phyloP scores from a whole-genome alignment of 352 stramenopile species.

The Phytophthora sojae region DNA sequence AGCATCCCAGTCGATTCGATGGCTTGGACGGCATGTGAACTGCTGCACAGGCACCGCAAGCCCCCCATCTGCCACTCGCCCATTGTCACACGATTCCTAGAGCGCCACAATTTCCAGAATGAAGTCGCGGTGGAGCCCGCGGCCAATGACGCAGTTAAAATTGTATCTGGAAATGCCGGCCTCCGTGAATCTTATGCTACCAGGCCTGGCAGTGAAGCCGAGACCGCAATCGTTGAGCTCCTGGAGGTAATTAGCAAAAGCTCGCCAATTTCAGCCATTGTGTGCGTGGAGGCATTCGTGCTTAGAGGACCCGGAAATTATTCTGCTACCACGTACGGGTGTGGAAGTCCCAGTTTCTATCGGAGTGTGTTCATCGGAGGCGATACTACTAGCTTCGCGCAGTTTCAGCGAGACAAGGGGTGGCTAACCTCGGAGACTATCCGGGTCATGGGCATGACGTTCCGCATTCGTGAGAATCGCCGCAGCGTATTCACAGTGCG shows the following conservation, averaged over 20 bases:
- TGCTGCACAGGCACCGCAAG: constrained; percentile 54
- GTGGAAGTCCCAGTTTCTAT: constrained; percentile 44
- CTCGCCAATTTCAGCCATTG: constrained; percentile 42
- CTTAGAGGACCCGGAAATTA: constrained; percentile 34
- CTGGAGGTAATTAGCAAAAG: constrained; percentile 70
- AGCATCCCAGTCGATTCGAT: constrained; percentile 59
- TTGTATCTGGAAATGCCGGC: not conserved
- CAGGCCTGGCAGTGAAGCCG: constrained; percentile 40
- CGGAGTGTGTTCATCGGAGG: constrained; percentile 42
- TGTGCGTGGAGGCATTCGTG: constrained; percentile 62
- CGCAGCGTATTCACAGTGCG: constrained; percentile 30
- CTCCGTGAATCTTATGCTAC: constrained; percentile 17
- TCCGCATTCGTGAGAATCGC: constrained; percentile 45
- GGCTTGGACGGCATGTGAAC: constrained; percentile 57
- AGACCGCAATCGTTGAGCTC: constrained; percentile 50
- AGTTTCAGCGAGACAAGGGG: constrained; percentile 38
- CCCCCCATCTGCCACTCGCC: constrained; percentile 59
- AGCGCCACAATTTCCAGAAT: constrained; percentile 42
- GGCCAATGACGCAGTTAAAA: not conserved
- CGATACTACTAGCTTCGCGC: constrained; percentile 12
- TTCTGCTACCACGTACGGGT: constrained; percentile 44
- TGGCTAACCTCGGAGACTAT: constrained; percentile 37
- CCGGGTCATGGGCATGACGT: constrained; percentile 42
- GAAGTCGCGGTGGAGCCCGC: constrained; percentile 13
- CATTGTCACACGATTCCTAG: constrained; percentile 54